Conservation (phyloP, 2,329 filamentous ascomycete genomes). For the Coniella vitis region DNA sequence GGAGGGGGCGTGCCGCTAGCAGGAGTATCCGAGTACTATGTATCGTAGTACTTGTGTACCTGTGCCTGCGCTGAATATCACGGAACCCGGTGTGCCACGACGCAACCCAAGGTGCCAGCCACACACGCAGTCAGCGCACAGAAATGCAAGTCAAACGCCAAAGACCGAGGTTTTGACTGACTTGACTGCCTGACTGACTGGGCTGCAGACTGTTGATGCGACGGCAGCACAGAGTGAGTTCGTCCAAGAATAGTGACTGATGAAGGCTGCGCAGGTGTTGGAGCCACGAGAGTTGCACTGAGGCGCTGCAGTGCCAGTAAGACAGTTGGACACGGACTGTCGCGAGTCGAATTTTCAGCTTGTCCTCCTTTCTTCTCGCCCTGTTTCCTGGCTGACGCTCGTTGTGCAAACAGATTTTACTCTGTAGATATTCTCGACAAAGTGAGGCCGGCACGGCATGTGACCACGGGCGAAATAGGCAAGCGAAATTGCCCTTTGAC, state of each 20-base stretch:
- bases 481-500: slow-evolving; percentile 16
- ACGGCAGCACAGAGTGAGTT: too few relatives aligned
- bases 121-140: not conserved
- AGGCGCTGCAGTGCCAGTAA: too few relatives aligned
- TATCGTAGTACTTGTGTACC: not conserved
- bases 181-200: too few relatives aligned
- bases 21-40: not conserved
- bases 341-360: too few relatives aligned
- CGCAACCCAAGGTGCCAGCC: not conserved
- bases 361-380: too few relatives aligned
- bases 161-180: too few relatives aligned
- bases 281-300: too few relatives aligned
- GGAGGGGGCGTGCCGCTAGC: slow-evolving; percentile 20
- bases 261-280: not conserved
- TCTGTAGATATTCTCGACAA: too few relatives aligned
- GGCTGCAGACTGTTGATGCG: not conserved
- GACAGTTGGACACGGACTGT: too few relatives aligned
- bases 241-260: too few relatives aligned
- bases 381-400: too few relatives aligned
- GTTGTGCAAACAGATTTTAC: too few relatives aligned
- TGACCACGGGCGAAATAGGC: slow-evolving; percentile 10
- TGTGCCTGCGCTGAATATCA: not conserved
- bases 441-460: not conserved
- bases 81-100: not conserved
- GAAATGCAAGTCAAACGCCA: not conserved